Conservation (phyloP, 768 basidiomycete species). For the Kwoniella newhampshirensis region DNA sequence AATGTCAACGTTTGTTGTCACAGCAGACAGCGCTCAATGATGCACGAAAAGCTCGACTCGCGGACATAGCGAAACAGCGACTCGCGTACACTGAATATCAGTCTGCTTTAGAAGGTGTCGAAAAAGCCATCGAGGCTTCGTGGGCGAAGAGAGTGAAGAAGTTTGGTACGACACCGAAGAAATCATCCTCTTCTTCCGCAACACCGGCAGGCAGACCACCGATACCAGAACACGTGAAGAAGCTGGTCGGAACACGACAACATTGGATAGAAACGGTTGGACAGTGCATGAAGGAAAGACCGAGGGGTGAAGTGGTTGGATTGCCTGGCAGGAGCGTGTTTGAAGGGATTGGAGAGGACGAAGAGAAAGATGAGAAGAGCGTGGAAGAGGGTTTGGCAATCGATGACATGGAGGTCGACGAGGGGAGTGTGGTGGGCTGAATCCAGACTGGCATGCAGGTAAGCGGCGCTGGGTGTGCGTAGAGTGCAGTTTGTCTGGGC, state of each 20-base stretch:
- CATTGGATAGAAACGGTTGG: slow-evolving; percentile 79
- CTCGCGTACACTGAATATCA: slow-evolving; percentile 90
- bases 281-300: slow-evolving; percentile 69
- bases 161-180: slow-evolving; percentile 56
- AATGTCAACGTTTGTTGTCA: slow-evolving; percentile 78
- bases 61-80: slow-evolving; percentile 74
- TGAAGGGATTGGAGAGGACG: slow-evolving; percentile 59
- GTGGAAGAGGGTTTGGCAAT: slow-evolving; percentile 26
- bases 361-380: slow-evolving; percentile 36
- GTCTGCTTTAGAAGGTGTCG: slow-evolving; percentile 77
- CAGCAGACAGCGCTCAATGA: slow-evolving; percentile 78
- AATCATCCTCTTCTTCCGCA: slow-evolving; percentile 37
- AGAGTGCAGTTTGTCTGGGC: no score
- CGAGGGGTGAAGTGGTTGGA: slow-evolving; percentile 57
- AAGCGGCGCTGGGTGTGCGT: no score
- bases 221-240: slow-evolving; percentile 48
- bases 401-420: slow-evolving; percentile 19
- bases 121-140: slow-evolving; percentile 72
- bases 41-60: slow-evolving; percentile 70
- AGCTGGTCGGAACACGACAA: slow-evolving; percentile 69
- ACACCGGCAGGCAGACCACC: slow-evolving; percentile 46
- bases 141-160: slow-evolving; percentile 78
- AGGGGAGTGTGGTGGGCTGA: neutral
- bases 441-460: neutral
- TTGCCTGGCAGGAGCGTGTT: slow-evolving; percentile 58